Base-by-base conservation (phyloP, 2,329 filamentous ascomycete genomes). In the Didymella keratinophila region DNA sequence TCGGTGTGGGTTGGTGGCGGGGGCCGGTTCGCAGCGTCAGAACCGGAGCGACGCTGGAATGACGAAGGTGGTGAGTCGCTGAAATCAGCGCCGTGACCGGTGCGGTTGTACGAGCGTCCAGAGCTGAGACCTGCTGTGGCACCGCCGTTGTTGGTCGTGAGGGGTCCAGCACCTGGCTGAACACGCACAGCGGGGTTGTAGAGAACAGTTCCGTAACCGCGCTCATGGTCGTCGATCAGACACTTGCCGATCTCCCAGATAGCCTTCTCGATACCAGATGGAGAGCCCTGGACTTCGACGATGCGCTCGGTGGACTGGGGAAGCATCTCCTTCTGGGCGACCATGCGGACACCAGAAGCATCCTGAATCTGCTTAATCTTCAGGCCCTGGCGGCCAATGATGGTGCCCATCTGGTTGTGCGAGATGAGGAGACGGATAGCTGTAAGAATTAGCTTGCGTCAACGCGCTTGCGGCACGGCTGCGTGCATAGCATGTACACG, bases 351-450 rank as follows among this genome's bases (percentile, higher is more conserved):
- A 65, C 93, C 93, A 5, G 95, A 98, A 28, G 88, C 89, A 78
- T 99, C 95, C 78, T 99, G 95, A 69, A 99, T 99, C 78, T 97
- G 92, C 86, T 99, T 99, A 84, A 99, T 99, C 84, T 98, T 99
- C 68, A 97, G 85, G 59, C 95, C 95, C 78, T 96, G 91, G 66
- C 93, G 89, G 71, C 95, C 95, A 75, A 99, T 99, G 81, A 99
- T 97, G 72, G 95, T 99, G 63, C 95, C 95, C 95, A 99, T 99
- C 81, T 99, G 95, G 79, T 98, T 98, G 83, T 99, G 94, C 32
- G 95, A 99, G 79, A 99, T 98, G 76, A 99, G 89, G 30, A 99
- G 89, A 76, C 97, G 97, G 78, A 99, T 91, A 61, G 95, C 95
- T 99, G 56, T 28, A 43, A 20, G 43, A 39, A 59, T 74, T 65